A percentile compares a stretch with the other conserved stretches of the same genome.
These are phyloP conservation scores for Anthracocystis walkeri DNA, from an alignment of 1,284 basidiomycete genomes.

Conservation along the genomic window DNA sequence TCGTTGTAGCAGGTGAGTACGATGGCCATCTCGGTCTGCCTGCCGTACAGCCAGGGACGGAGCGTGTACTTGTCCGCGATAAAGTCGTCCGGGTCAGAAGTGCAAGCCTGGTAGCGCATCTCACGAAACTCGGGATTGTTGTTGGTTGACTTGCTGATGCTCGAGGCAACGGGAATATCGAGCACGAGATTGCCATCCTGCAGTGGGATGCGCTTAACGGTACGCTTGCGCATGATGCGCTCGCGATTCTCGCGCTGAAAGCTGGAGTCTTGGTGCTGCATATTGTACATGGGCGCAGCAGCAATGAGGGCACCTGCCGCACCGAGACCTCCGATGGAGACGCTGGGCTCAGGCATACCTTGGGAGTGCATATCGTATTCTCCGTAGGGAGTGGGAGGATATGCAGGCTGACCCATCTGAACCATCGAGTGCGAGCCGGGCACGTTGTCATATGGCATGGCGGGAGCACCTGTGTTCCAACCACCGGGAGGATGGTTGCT, in stretches of 20 bases:
- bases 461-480: constrained; percentile 17
- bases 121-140: constrained; percentile 85
- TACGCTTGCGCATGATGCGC: constrained; percentile 61
- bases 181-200: constrained; percentile 69
- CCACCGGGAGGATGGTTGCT: constrained; percentile 29
- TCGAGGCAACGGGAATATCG: constrained; percentile 67
- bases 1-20: constrained; percentile 91
- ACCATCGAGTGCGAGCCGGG: constrained; percentile 36
- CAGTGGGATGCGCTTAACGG: constrained; percentile 70
- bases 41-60: constrained; percentile 80
- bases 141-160: constrained; percentile 71
- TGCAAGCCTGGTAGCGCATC: constrained; percentile 72
- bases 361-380: constrained; percentile 21
- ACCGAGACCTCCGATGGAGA: constrained; percentile 29
- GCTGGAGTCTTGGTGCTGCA: constrained; percentile 32
- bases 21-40: constrained; percentile 86
- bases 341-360: constrained; percentile 28
- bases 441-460: constrained; percentile 24
- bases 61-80: constrained; percentile 84
- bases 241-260: constrained; percentile 41
- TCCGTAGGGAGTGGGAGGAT: constrained; percentile 34
- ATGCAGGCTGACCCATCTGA: constrained; percentile 34
- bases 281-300: constrained; percentile 30
- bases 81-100: constrained; percentile 82
- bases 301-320: constrained; percentile 43